These are phyloP conservation scores for Filosporella fistucella DNA, from an alignment of 495 filamentous ascomycete genomes.

Conservation along the genomic window DNA sequence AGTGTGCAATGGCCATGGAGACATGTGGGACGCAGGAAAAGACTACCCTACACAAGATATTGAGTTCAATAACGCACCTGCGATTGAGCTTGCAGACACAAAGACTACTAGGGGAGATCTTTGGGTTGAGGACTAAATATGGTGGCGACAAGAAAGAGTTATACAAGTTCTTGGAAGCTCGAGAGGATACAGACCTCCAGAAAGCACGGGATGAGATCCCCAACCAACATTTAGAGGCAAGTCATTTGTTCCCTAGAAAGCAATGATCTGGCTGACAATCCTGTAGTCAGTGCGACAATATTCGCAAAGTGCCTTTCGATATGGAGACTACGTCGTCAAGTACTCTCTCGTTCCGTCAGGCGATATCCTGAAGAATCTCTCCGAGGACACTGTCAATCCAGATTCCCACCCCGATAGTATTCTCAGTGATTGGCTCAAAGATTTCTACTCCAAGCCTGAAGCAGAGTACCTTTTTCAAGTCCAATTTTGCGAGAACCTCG, in stretches of 20 bases:
- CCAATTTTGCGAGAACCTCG: constrained; percentile 39
- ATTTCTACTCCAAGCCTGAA: constrained; percentile 38
- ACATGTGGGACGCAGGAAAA: constrained; percentile 36
- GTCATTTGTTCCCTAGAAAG: background rate
- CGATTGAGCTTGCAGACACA: constrained; percentile 40
- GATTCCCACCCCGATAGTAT: constrained; percentile 33
- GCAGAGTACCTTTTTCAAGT: constrained; percentile 42
- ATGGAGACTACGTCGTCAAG: constrained; percentile 44
- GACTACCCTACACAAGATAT: constrained; percentile 39
- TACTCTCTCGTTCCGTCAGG: constrained; percentile 37
- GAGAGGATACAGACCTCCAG: constrained; percentile 37
- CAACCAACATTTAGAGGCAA: constrained; percentile 32
- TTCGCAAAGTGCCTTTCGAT: constrained; percentile 43
- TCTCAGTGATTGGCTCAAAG: constrained; percentile 33
- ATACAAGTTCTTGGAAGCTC: constrained; percentile 35
- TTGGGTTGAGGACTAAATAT: constrained; percentile 40
- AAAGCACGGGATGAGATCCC: constrained; percentile 32
- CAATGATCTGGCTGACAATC: background rate
- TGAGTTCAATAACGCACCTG: constrained; percentile 43
- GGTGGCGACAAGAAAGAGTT: constrained; percentile 31
- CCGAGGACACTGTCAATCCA: constrained; percentile 35
- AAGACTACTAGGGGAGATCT: constrained; percentile 41
- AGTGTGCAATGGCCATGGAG: constrained; percentile 39
- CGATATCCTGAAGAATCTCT: constrained; percentile 32
- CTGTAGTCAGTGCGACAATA: constrained; percentile 37